These are phyloP conservation scores for Penstemon newberryi DNA, from an alignment of 257 asterid genomes.

Conservation along the genomic window DNA sequence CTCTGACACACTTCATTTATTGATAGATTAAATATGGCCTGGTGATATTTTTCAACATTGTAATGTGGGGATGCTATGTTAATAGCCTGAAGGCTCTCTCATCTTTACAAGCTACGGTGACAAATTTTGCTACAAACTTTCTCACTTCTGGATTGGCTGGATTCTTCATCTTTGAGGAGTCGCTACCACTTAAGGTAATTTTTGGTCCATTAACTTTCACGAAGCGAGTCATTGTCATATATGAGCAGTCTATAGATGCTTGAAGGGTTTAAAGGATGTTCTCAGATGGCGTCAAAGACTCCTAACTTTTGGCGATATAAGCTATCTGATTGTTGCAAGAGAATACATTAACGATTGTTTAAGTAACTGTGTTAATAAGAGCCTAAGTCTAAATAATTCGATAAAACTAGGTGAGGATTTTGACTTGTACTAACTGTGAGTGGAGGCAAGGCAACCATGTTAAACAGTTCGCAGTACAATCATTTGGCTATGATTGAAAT, in stretches of 20 bases:
- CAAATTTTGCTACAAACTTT: constrained; percentile 87
- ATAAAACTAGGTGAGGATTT: neutral
- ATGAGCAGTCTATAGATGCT: neutral
- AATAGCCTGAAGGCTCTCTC: constrained; percentile 88
- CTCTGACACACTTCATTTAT: constrained; percentile 21
- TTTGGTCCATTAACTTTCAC: constrained; percentile 8
- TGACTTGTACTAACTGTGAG: neutral
- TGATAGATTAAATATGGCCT: constrained; percentile 64
- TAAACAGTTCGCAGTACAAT: neutral
- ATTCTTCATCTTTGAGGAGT: constrained; percentile 69
- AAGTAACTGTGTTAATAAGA: neutral
- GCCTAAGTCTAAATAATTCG: neutral
- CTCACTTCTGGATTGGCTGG: constrained; percentile 87
- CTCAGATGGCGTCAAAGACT: constrained; percentile 5
- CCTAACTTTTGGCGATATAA: neutral
- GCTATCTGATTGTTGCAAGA: neutral
- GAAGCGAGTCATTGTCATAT: constrained; percentile 2
- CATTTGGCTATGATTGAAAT: constrained; percentile 1
- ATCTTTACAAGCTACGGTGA: constrained; percentile 87
- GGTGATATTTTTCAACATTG: constrained; percentile 64
- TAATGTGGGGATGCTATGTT: constrained; percentile 97
- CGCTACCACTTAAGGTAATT: constrained; percentile 61
- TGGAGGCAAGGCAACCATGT: too few species aligned
- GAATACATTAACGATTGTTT: neutral
- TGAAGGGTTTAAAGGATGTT: neutral